A percentile compares a stretch with the other conserved stretches of the same genome.
These are phyloP conservation scores for Elsinoe ampelina DNA, from an alignment of 2,329 filamentous ascomycete genomes.

Conservation along the genomic window DNA sequence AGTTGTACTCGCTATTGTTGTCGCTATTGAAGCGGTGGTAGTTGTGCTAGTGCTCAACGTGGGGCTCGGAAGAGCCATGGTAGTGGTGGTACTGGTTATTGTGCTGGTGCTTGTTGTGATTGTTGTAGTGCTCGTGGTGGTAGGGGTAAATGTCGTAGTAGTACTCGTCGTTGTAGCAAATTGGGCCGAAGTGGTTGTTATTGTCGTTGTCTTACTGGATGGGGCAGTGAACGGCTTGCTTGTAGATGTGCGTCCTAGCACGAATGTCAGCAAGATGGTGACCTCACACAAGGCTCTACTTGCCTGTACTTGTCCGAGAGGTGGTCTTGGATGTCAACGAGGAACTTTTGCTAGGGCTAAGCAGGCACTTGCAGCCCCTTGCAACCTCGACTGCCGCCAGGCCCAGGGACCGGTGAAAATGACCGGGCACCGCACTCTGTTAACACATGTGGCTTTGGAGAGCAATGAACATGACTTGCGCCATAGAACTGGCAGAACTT, in stretches of 20 bases:
- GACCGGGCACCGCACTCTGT: not conserved
- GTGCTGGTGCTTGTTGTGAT: not conserved
- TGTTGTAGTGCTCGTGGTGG: not conserved
- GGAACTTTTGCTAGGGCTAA: not conserved
- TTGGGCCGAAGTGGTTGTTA: not conserved
- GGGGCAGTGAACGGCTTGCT: too few relatives aligned
- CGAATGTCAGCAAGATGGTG: not conserved
- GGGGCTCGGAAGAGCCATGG: too few relatives aligned
- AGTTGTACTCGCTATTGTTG: not conserved
- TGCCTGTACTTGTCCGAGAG: not conserved
- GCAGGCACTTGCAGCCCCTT: not conserved
- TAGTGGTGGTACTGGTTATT: not conserved
- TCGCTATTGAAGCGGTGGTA: not conserved
- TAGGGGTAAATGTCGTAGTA: not conserved
- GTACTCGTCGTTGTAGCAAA: not conserved
- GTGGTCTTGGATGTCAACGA: not conserved
- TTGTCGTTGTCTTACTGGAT: not conserved
- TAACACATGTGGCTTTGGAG: too few relatives aligned
- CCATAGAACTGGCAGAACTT: constrained; percentile 4
- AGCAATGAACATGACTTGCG: too few relatives aligned
- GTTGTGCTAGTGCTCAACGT: not conserved
- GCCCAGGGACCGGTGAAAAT: not conserved
- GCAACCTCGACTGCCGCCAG: not conserved
- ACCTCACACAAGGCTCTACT: not conserved
- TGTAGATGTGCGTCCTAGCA: too few relatives aligned